phyloP scores from a whole-genome alignment of 208 protist genomes.

The Trypanosoma avium region DNA sequence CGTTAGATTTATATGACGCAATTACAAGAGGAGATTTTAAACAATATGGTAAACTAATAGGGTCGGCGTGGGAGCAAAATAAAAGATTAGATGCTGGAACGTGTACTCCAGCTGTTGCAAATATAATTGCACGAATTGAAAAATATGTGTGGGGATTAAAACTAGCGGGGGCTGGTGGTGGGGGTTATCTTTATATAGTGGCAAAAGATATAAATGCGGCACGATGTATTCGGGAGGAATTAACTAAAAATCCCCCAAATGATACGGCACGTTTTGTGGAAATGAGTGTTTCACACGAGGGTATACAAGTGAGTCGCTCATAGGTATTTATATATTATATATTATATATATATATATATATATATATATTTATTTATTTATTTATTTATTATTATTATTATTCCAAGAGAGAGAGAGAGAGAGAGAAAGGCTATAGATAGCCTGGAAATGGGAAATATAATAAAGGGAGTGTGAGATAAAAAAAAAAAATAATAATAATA shows the following conservation, averaged over 20 bases:
- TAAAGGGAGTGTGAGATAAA: too few relatives aligned
- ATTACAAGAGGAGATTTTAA: conserved; percentile 45
- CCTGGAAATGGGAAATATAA: background rate
- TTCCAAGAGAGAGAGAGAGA: background rate
- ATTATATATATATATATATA: conserved; percentile 2
- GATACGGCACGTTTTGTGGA: conserved; percentile 51
- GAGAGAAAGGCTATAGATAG: background rate
- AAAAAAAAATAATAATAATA: too few relatives aligned
- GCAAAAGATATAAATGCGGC: conserved; percentile 47
- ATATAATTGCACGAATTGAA: conserved; percentile 39
- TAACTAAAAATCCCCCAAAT: conserved; percentile 40
- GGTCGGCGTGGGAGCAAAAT: conserved; percentile 53
- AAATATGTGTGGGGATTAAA: conserved; percentile 45
- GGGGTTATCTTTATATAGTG: conserved; percentile 66
- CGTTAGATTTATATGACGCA: conserved; percentile 38
- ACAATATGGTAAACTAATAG: conserved; percentile 34
- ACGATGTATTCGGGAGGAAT: conserved; percentile 33
- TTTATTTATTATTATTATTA: background rate
- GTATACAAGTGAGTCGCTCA: conserved; percentile 38
- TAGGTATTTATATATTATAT: conserved; percentile 21
- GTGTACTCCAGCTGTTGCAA: conserved; percentile 30
- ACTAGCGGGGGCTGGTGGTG: conserved; percentile 63
- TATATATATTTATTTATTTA: background rate
- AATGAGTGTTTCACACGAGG: conserved; percentile 39
- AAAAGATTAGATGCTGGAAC: conserved; percentile 43